Evolutionary conservation across 495 filamentous ascomycete genomes (phyloP).

Genomic region (Rostrohypoxylon terebratum): DNA sequence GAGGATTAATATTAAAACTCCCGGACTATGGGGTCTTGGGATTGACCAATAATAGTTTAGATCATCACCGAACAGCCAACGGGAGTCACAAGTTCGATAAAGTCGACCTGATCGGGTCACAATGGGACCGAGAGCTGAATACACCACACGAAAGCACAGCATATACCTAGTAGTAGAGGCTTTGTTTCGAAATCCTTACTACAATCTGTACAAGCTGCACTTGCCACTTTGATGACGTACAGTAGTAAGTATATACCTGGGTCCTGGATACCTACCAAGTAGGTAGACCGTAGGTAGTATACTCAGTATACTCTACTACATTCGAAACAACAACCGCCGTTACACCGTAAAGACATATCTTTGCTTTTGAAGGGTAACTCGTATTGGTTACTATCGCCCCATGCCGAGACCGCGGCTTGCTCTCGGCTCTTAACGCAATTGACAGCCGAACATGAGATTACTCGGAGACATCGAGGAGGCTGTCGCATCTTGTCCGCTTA

Average conservation of each 20-base stretch:
- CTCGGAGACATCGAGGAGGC: conserved; percentile 28
- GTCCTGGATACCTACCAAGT: not conserved
- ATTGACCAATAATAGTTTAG: conserved; percentile 25
- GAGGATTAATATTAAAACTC: conserved; percentile 39
- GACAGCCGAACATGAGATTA: conserved; percentile 14
- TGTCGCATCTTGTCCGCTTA: conserved; percentile 20
- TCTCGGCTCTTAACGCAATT: conserved; percentile 11
- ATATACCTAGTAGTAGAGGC: conserved; percentile 20
- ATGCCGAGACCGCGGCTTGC: conserved; percentile 25
- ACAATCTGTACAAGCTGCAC: too few species aligned
- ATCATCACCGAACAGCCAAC: conserved; percentile 25
- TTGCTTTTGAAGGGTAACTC: not conserved
- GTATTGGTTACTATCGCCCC: conserved; percentile 19
- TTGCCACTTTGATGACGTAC: conserved; percentile 33
- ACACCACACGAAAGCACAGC: conserved; percentile 21
- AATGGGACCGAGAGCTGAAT: conserved; percentile 33
- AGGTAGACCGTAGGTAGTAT: too few species aligned
- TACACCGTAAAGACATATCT: not conserved
- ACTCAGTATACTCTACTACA: not conserved
- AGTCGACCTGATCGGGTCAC: conserved; percentile 37
- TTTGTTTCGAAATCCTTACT: conserved; percentile 29
- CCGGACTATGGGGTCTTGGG: conserved; percentile 36
- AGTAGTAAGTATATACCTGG: conserved; percentile 12
- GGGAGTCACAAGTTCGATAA: conserved; percentile 18
- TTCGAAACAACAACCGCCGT: conserved; percentile 12